Conservation (phyloP, 306 rosid species). For the Heteromeles arbutifolia region DNA sequence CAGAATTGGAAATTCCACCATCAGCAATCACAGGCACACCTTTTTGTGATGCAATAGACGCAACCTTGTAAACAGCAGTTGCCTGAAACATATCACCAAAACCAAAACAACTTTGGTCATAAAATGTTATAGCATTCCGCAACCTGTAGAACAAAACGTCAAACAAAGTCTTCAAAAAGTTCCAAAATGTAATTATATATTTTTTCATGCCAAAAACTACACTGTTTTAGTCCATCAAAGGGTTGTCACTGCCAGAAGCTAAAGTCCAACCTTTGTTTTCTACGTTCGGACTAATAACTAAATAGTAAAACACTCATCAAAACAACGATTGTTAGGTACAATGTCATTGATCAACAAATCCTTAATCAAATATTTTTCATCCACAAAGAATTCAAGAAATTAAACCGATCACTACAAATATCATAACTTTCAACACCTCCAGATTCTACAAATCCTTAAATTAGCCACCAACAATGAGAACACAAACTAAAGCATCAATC, state of each 20-base stretch:
- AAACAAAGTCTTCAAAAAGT: not conserved
- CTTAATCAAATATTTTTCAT: not conserved
- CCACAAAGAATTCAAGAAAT: not conserved
- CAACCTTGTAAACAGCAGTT: slow-evolving; percentile 84
- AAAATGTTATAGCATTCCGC: not conserved
- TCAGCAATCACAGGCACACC: slow-evolving; percentile 90
- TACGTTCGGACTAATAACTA: not conserved
- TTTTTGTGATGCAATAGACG: slow-evolving; percentile 59
- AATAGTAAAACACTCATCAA: not conserved
- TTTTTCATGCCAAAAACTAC: not conserved
- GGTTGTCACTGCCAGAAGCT: not conserved
- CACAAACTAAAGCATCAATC: not conserved
- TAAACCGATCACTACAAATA: not conserved
- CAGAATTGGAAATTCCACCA: slow-evolving; percentile 91
- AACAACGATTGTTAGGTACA: not conserved
- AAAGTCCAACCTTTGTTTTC: not conserved
- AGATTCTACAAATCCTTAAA: not conserved
- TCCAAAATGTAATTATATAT: not conserved
- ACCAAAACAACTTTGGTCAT: not conserved
- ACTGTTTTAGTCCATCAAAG: not conserved
- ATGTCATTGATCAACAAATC: not conserved
- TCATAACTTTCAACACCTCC: not conserved
- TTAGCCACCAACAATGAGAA: not conserved
- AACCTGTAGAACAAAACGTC: not conserved
- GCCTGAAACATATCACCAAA: slow-evolving; percentile 40